Conservation (phyloP, 257 asterid species). For the Ilex asprella region DNA sequence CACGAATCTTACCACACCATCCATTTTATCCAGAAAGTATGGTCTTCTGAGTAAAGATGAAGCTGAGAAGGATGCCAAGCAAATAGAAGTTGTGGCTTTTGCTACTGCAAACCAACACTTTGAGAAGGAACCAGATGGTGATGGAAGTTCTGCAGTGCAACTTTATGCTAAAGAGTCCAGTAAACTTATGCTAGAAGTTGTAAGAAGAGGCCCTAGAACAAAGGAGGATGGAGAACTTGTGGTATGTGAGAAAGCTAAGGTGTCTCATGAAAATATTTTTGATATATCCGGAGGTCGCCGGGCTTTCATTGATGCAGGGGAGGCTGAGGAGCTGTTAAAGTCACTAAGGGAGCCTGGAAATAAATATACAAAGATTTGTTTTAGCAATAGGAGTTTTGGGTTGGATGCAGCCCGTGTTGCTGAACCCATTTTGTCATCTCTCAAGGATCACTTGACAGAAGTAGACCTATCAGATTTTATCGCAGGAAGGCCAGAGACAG, state of each 20-base stretch:
- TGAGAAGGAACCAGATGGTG: conserved; percentile 68
- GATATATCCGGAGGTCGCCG: conserved; percentile 86
- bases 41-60: conserved; percentile 70
- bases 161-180: conserved; percentile 90
- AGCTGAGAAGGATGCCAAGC: conserved; percentile 74
- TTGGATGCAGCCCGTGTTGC: conserved; percentile 75
- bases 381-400: conserved; percentile 89
- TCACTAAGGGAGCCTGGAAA: conserved; percentile 50
- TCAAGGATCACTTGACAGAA: conserved; percentile 64
- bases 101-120: conserved; percentile 65
- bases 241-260: conserved; percentile 35
- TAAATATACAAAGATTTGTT: conserved; percentile 63
- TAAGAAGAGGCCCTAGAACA: conserved; percentile 61
- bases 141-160: conserved; percentile 87
- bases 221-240: conserved; percentile 40
- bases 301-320: conserved; percentile 46
- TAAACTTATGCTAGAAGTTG: conserved; percentile 78
- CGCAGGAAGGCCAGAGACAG: conserved; percentile 79
- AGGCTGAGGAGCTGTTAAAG: conserved; percentile 60
- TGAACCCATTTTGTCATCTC: conserved; percentile 53
- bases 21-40: conserved; percentile 74
- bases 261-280: conserved; percentile 43
- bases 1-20: conserved; percentile 64
- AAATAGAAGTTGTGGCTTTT: conserved; percentile 61
- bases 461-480: conserved; percentile 88